Conservation (phyloP, 2,329 filamentous ascomycete genomes). For the Hysterium pulicare region DNA sequence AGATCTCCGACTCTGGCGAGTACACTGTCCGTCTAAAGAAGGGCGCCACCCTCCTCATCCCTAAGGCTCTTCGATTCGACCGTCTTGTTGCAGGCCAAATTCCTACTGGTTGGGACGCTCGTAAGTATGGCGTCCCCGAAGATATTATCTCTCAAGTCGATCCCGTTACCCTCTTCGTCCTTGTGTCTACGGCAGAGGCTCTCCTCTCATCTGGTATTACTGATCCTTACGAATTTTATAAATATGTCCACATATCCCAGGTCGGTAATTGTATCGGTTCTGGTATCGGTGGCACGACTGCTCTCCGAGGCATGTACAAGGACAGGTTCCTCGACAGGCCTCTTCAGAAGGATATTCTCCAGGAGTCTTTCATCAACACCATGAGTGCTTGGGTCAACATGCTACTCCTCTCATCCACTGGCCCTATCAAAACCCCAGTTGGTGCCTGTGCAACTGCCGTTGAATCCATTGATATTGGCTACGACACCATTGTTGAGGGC, state of each 20-base stretch:
- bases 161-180: conserved; percentile 89
- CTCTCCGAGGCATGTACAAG: conserved; percentile 96
- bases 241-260: conserved; percentile 97
- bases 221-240: conserved; percentile 99
- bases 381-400: conserved; percentile 99
- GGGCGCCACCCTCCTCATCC: conserved; percentile 90
- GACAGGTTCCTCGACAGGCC: conserved; percentile 96
- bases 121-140: conserved; percentile 92
- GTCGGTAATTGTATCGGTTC: conserved; percentile 98
- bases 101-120: conserved; percentile 94
- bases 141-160: conserved; percentile 98
- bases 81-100: conserved; percentile 96
- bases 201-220: conserved; percentile 92
- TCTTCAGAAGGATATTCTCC: conserved; percentile 96
- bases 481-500: conserved; percentile 97
- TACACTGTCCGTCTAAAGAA: conserved; percentile 94
- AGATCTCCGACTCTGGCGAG: conserved; percentile 89
- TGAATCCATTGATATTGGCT: conserved; percentile 95
- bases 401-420: conserved; percentile 93
- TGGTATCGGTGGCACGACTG: conserved; percentile 91
- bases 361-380: conserved; percentile 99
- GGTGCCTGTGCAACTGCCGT: conserved; percentile 96
- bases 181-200: conserved; percentile 89
- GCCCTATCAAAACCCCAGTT: conserved; percentile 97
- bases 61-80: conserved; percentile 95